phyloP scores from a whole-genome alignment of 257 asterid species.

The Lycium barbarum region DNA sequence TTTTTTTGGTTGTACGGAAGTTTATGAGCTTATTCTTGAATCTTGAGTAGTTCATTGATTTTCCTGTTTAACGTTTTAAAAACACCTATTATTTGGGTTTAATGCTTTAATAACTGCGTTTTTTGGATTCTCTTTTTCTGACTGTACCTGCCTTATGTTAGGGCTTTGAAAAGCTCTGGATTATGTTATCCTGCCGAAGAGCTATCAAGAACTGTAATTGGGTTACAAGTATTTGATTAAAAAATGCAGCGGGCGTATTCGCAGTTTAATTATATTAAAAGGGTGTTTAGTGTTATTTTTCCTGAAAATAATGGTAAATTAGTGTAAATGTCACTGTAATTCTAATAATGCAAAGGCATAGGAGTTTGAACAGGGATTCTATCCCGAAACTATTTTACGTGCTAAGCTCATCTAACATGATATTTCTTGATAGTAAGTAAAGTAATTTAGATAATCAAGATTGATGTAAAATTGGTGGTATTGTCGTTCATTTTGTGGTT shows the following conservation, averaged over 20 bases:
- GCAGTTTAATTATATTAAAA: background rate
- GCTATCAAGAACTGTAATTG: background rate
- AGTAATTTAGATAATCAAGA: background rate
- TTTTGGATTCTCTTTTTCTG: background rate
- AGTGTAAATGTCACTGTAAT: background rate
- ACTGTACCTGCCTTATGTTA: background rate
- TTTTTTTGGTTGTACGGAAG: conserved; percentile 8
- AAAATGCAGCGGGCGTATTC: background rate
- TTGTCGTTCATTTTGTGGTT: background rate
- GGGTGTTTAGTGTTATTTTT: background rate
- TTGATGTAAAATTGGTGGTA: background rate
- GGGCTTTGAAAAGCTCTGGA: background rate
- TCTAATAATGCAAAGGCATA: background rate
- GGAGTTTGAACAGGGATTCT: background rate
- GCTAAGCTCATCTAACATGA: background rate
- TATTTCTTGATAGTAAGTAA: background rate
- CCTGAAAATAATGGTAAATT: too few species aligned
- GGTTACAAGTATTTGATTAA: too few species aligned
- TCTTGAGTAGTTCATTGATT: conserved; percentile 5
- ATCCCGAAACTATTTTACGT: too few species aligned
- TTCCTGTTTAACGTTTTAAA: background rate
- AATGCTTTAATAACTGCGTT: background rate
- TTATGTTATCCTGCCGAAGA: background rate
- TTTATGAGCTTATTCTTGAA: background rate
- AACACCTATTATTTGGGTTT: background rate